phyloP scores from a whole-genome alignment of 176 grass and related monocot genomes.

The Guadua angustifolia region DNA sequence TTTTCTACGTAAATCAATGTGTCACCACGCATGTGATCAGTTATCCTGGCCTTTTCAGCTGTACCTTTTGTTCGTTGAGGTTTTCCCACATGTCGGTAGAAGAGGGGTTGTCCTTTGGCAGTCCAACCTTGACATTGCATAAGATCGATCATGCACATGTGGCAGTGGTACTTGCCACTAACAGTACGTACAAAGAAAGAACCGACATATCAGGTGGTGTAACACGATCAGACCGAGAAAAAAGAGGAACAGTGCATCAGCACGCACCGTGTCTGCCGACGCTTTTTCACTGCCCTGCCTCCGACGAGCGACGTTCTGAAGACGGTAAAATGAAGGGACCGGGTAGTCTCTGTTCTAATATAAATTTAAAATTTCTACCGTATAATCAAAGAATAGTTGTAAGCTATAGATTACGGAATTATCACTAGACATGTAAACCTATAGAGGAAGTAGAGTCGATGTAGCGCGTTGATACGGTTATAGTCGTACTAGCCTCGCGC shows the following conservation, averaged over 20 bases:
- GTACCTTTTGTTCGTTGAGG: not conserved
- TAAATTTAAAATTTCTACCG: too few relatives aligned
- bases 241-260: not conserved
- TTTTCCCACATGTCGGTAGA: not conserved
- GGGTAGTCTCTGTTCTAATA: too few relatives aligned
- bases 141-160: not conserved
- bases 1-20: not conserved
- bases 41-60: not conserved
- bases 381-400: too few relatives aligned
- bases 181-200: not conserved
- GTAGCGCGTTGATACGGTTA: too few relatives aligned
- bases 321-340: not conserved
- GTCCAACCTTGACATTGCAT: slow-evolving; percentile 5
- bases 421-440: too few relatives aligned
- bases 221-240: not conserved
- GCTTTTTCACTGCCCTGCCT: not conserved
- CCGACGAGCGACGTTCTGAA: not conserved
- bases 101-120: not conserved
- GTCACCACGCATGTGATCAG: not conserved
- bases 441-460: too few relatives aligned
- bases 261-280: slow-evolving; percentile 23
- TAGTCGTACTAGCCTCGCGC: too few relatives aligned
- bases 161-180: not conserved
- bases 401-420: too few relatives aligned
- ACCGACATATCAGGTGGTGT: slow-evolving; percentile 21